These are phyloP conservation scores for Asterochloris sp. DNA, from an alignment of 139 green algal genomes.

Conservation along the genomic window DNA sequence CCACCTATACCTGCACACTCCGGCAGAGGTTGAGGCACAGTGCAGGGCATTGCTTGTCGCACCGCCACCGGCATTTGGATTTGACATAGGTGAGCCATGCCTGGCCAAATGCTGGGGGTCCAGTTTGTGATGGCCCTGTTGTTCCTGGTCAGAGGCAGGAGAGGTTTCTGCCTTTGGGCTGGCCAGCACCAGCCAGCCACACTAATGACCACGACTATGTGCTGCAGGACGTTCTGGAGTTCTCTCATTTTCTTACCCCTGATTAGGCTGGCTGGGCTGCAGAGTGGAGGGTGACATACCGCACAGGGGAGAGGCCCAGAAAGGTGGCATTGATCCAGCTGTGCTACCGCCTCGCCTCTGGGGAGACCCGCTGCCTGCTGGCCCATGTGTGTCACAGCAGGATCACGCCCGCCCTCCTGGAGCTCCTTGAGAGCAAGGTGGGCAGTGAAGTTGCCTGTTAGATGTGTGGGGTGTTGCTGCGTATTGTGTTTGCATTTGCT, in stretches of 20 bases:
- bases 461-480: too few relatives aligned
- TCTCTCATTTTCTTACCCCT: too few relatives aligned
- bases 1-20: conserved; percentile 13
- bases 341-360: not conserved
- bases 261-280: too few relatives aligned
- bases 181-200: too few relatives aligned
- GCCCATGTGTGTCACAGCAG: conserved; percentile 34
- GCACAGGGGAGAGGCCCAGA: not conserved
- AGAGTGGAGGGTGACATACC: conserved; percentile 3
- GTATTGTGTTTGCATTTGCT: too few relatives aligned
- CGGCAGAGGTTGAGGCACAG: conserved; percentile 18
- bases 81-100: conserved; percentile 44
- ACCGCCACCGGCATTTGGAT: conserved; percentile 21
- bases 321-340: conserved; percentile 15
- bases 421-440: conserved; percentile 23
- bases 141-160: too few relatives aligned
- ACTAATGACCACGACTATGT: too few relatives aligned
- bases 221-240: too few relatives aligned
- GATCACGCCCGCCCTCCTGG: conserved; percentile 24
- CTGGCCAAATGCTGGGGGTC: conserved; percentile 20
- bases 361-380: conserved; percentile 28
- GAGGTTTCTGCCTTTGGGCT: too few relatives aligned
- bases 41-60: not conserved
- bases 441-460: too few relatives aligned
- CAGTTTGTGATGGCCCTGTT: conserved; percentile 18